Evolutionary conservation across 768 basidiomycete genomes (phyloP), one percentile per base, ranked within the genome.

Genomic region (Boletus sensibilis): DNA sequence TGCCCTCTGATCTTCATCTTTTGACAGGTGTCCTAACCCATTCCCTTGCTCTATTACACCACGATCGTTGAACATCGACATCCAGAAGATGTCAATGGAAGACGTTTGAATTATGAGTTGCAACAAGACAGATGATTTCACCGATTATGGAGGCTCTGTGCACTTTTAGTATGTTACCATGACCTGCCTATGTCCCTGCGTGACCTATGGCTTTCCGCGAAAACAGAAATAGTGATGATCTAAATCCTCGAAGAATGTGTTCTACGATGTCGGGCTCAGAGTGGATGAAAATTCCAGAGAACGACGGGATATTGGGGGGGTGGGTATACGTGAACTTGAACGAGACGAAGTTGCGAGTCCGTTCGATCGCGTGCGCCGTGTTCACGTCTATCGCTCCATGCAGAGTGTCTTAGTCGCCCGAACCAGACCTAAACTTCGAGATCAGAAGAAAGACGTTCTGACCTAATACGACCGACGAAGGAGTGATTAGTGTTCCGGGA

Each of bases 371-470:
- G 51, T n/a, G 38, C 44, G 18, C 42, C 40, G 21, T 44, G 25
- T 38, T 52, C 64, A 14, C 29, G 52, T 44, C 42, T 54, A 20
- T 68, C 67, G 42, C 27, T 45, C 67, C 67, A 68, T n/a, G n/a
- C n/a, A n/a, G 7, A 66, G 47, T 4, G 54, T 55, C 48, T 56
- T 59, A 4, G 6, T 6, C n/a, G n/a, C n/a, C n/a, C n/a, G n/a
- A n/a, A n/a, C n/a, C n/a, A n/a, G n/a, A n/a, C n/a, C n/a, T n/a
- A n/a, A n/a, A n/a, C n/a, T n/a, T n/a, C n/a, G n/a, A n/a, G n/a
- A n/a, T n/a, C n/a, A n/a, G n/a, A n/a, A n/a, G n/a, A n/a, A n/a
- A n/a, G n/a, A n/a, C n/a, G n/a, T n/a, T n/a, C n/a, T n/a, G n/a
- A n/a, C n/a, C n/a, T n/a, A n/a, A n/a, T n/a, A n/a, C n/a, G n/a